Conservation (phyloP, 306 rosid genomes). For the Albizia julibrissin region DNA sequence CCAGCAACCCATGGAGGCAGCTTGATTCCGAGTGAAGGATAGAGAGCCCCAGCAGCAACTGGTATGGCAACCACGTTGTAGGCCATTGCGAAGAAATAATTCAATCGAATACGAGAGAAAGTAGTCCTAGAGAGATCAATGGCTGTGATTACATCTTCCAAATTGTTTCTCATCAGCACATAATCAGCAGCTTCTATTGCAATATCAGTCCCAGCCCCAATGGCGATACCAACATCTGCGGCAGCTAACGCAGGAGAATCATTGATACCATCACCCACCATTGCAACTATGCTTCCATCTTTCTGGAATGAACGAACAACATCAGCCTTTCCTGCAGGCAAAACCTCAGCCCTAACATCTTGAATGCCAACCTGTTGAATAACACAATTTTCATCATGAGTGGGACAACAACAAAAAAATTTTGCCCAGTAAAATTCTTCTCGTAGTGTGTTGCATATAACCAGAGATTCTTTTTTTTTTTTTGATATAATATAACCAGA, state of each 20-base stretch:
- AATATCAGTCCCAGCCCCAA: slow-evolving; percentile 91
- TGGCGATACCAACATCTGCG: slow-evolving; percentile 85
- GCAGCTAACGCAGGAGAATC: slow-evolving; percentile 93
- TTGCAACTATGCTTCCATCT: slow-evolving; percentile 77
- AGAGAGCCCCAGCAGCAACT: slow-evolving; percentile 75
- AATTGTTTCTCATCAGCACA: slow-evolving; percentile 82
- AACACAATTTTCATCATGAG: neutral
- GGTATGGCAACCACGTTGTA: slow-evolving; percentile 88
- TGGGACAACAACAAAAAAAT: neutral
- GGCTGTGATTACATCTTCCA: slow-evolving; percentile 93
- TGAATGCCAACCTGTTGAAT: slow-evolving; percentile 74
- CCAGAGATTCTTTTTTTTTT: slow-evolving; percentile 17
- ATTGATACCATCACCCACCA: slow-evolving; percentile 95
- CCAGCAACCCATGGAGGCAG: slow-evolving; percentile 94
- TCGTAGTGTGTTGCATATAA: neutral
- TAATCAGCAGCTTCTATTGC: slow-evolving; percentile 92
- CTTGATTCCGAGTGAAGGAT: slow-evolving; percentile 64
- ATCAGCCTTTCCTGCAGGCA: slow-evolving; percentile 97
- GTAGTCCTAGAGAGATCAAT: slow-evolving; percentile 84
- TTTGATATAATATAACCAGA: slow-evolving; percentile 2
- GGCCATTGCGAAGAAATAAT: slow-evolving; percentile 87
- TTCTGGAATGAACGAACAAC: slow-evolving; percentile 69
- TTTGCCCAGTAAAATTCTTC: slow-evolving; percentile 5
- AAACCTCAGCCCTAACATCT: slow-evolving; percentile 82
- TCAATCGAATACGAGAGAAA: slow-evolving; percentile 67